A percentile compares a stretch with the other conserved stretches of the same genome.
Conservation (phyloP, 2,329 filamentous ascomycete species). For the Fulvia fulva region DNA sequence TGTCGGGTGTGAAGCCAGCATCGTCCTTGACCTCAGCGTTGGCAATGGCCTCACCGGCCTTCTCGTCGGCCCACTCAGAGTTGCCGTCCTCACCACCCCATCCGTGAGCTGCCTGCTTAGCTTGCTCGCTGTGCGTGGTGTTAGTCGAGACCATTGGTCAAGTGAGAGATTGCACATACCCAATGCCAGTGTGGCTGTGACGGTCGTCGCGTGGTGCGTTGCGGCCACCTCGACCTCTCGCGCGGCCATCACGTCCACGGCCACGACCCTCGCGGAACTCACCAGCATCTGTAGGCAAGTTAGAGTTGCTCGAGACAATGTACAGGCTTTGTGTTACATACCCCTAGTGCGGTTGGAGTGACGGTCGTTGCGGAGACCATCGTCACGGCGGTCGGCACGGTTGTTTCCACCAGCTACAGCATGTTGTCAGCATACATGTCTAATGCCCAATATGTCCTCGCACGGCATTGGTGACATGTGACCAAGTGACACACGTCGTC, state of each 20-base stretch:
- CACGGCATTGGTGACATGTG: neutral
- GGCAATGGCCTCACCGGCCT: constrained; percentile 85
- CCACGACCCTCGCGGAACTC: constrained; percentile 42
- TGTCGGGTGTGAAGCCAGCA: constrained; percentile 27
- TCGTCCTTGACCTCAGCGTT: constrained; percentile 43
- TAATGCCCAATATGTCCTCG: neutral
- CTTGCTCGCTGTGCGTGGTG: constrained; percentile 58
- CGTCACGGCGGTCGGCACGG: constrained; percentile 73
- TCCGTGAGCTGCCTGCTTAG: constrained; percentile 82
- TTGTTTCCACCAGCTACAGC: constrained; percentile 69
- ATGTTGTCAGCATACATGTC: constrained; percentile 11
- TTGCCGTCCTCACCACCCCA: constrained; percentile 79
- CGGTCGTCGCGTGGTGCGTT: constrained; percentile 53
- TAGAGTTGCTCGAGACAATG: neutral
- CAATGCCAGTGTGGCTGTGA: constrained; percentile 56
- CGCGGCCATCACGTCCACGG: constrained; percentile 49
- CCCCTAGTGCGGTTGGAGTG: constrained; percentile 38
- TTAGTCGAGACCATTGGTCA: constrained; percentile 22
- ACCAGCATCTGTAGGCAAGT: constrained; percentile 22
- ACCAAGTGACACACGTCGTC: neutral
- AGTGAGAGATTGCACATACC: constrained; percentile 43
- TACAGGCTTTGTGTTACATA: constrained; percentile 22
- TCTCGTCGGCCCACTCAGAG: constrained; percentile 85
- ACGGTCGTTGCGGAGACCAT: constrained; percentile 53
- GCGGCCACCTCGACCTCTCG: constrained; percentile 49